Evolutionary conservation across 345 rosid genomes (phyloP).

Genomic region (Pseudoturritis turrita): DNA sequence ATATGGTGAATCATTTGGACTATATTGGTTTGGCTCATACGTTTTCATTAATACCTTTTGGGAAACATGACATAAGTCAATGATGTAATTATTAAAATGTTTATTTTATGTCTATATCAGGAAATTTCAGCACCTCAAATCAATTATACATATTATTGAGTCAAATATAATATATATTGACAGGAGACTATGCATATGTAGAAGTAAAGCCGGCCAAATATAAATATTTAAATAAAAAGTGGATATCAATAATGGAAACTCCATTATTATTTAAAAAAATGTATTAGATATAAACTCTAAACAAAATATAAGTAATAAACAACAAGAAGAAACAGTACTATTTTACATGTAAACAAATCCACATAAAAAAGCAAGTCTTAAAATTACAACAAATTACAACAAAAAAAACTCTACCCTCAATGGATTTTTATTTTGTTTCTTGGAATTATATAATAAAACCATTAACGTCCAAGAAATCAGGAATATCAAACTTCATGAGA

Average conservation of each 20-base stretch:
- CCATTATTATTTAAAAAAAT: constrained; percentile 7
- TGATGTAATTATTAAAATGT: constrained; percentile 5
- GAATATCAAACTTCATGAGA: constrained; percentile 53
- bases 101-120: constrained; percentile 24
- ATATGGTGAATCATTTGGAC: constrained; percentile 30
- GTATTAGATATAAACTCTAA: not conserved
- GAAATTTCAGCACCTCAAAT: constrained; percentile 27
- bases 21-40: constrained; percentile 18
- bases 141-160: constrained; percentile 7
- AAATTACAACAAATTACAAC: not conserved
- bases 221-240: constrained; percentile 4
- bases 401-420: not conserved
- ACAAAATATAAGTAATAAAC: not conserved
- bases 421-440: not conserved
- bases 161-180: constrained; percentile 12
- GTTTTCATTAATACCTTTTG: constrained; percentile 29
- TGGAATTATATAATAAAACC: constrained; percentile 44
- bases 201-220: constrained; percentile 22
- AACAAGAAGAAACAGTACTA: not conserved
- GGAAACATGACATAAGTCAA: constrained; percentile 36
- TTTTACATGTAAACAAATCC: constrained; percentile 22
- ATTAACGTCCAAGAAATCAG: constrained; percentile 53
- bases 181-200: constrained; percentile 11
- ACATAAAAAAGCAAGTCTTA: not conserved
- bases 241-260: constrained; percentile 30